Conservation (phyloP, 208 protist genomes). For the Acanthamoeba castellanii region DNA sequence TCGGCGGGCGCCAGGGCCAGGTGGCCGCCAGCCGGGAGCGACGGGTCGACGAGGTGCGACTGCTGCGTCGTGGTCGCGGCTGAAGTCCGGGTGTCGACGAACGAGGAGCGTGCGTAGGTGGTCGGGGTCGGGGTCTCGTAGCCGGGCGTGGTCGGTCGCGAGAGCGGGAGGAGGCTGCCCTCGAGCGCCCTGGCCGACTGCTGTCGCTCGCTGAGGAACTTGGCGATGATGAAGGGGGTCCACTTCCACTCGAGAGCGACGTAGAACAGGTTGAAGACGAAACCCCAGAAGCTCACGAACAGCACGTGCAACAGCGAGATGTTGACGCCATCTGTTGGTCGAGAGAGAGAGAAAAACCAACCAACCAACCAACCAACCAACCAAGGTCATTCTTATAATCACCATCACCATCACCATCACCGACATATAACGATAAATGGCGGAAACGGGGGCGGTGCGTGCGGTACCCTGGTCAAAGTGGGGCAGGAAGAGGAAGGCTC, state of each 20-base stretch:
- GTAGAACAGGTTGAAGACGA: slow-evolving; percentile 29
- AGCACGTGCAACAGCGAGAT: slow-evolving; percentile 29
- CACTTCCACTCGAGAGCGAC: slow-evolving; percentile 26
- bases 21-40: neutral
- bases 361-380: no score
- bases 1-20: neutral
- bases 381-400: neutral
- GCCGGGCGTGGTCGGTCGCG: no score
- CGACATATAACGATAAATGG: neutral
- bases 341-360: no score
- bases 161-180: neutral
- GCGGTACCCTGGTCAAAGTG: neutral
- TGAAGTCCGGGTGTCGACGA: no score
- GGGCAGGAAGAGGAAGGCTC: slow-evolving; percentile 17
- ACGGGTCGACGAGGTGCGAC: neutral
- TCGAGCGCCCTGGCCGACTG: neutral
- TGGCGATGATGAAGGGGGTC: neutral
- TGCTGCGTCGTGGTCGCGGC: neutral
- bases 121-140: no score
- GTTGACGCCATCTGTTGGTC: neutral
- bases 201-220: neutral
- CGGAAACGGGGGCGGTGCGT: neutral
- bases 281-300: slow-evolving; percentile 49
- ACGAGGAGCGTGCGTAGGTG: no score
- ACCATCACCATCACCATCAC: neutral